A percentile compares a stretch with the other conserved stretches of the same genome.
These are phyloP conservation scores for Streptanthus diversifolius DNA, from an alignment of 345 rosid species.

Conservation along the genomic window DNA sequence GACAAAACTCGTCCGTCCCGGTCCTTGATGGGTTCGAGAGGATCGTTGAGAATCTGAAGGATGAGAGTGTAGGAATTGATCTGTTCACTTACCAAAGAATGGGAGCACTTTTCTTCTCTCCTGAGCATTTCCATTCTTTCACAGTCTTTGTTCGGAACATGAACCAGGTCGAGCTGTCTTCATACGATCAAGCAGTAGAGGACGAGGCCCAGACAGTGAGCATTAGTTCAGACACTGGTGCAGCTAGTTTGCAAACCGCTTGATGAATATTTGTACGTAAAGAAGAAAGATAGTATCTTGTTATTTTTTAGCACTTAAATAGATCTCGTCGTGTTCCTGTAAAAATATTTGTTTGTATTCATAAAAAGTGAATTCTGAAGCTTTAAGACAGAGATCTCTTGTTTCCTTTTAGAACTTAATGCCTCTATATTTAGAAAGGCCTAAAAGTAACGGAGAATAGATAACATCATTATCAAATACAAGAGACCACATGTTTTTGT, in stretches of 20 bases:
- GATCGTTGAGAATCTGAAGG: constrained; percentile 53
- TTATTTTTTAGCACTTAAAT: background rate
- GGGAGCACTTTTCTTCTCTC: constrained; percentile 97
- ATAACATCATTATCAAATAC: background rate
- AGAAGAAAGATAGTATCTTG: background rate
- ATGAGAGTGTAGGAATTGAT: constrained; percentile 40
- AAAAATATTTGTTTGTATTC: constrained; percentile 1
- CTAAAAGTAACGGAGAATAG: background rate
- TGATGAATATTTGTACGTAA: constrained; percentile 17
- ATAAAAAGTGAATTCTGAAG: background rate
- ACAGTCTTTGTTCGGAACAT: constrained; percentile 64
- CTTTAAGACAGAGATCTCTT: background rate
- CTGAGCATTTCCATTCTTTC: constrained; percentile 80
- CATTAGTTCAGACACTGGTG: constrained; percentile 22
- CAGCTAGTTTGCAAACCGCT: constrained; percentile 36
- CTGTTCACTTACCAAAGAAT: constrained; percentile 83
- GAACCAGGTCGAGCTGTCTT: constrained; percentile 43
- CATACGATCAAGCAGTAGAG: constrained; percentile 57
- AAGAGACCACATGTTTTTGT: background rate
- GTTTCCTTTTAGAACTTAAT: background rate
- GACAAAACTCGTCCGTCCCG: constrained; percentile 56
- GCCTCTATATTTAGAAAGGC: background rate
- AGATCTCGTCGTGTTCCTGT: background rate
- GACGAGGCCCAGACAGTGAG: background rate
- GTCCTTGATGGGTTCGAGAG: constrained; percentile 55